Evolutionary conservation across 345 rosid species (phyloP), one percentile per base, ranked within the genome.

Genomic region (Murraya koenigii): DNA sequence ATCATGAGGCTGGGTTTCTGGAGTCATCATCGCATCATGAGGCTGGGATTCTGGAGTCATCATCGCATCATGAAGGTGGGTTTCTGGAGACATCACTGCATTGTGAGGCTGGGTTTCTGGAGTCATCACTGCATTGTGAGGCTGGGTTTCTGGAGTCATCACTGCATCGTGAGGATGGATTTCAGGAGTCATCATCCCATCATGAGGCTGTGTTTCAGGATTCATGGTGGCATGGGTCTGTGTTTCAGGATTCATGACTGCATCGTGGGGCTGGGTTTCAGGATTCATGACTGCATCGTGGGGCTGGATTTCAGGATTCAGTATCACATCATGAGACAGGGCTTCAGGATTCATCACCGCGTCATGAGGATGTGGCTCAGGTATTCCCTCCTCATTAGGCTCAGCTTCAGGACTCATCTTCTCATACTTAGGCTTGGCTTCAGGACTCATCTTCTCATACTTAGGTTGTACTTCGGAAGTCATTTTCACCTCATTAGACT

Each of bases 291-390:
- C n/a, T 14, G 2, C 47, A 65, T 65, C 69, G 0, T 20, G 47
- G 36, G 47, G 47, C 26, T 35, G 69, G n/a, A 41, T 4, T 65
- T 65, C 47, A 3, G 47, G 2, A n/a, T 65, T 65, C 47, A 65
- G 3, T 39, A 64, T 19, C 44, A 8, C 19, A 64, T 33, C 44
- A 20, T 33, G 44, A 33, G 44, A 14, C 58, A 39, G 55, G 9
- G 77, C 11, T 28, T 41, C 58, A 1, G 54, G 8, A 25, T 44
- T 74, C 38, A 61, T 32, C 39, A 62, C 36, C 7, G 0, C 52
- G 26, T 41, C 73, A 8, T 77, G 62, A 47, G 76, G 79, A 52
- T 64, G 79, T 7, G 81, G 56, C 17, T 52, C 56, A 52, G 56
- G 56, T 52, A 52, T 52, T 52, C 56, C 56, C 56, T 52, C 56